phyloP scores from a whole-genome alignment of 305 asterid species.

The Withania somnifera region DNA sequence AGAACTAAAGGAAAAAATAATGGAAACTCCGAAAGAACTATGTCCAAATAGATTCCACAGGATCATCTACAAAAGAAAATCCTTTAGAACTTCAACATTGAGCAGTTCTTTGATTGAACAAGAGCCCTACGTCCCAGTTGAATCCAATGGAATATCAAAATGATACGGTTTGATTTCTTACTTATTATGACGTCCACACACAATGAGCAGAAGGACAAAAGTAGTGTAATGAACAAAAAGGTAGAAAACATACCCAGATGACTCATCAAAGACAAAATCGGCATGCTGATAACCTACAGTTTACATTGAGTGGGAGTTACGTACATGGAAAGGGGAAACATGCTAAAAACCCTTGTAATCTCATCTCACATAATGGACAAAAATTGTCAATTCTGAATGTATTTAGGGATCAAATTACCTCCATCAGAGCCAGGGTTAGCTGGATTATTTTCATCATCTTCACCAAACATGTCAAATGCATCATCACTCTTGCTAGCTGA shows the following conservation, averaged over 20 bases:
- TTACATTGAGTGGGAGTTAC: conserved; percentile 1
- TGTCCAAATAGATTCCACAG: background rate
- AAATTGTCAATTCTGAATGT: background rate
- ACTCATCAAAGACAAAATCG: conserved; percentile 71
- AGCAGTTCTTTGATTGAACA: background rate
- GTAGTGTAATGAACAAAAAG: background rate
- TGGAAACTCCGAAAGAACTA: background rate
- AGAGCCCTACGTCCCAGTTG: background rate
- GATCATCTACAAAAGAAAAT: no score
- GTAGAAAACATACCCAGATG: conserved; percentile 57
- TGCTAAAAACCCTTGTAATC: background rate
- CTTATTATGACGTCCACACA: background rate
- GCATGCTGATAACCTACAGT: conserved; percentile 52
- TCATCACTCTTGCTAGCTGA: conserved; percentile 22
- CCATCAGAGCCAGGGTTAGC: conserved; percentile 34
- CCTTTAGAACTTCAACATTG: background rate
- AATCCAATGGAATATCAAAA: background rate
- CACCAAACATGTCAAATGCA: conserved; percentile 77
- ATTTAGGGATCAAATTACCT: conserved; percentile 3
- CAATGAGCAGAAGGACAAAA: background rate
- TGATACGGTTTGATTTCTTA: background rate
- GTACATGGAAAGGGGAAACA: background rate
- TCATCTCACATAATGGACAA: background rate
- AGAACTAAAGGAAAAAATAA: background rate
- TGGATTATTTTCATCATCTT: conserved; percentile 44